These are phyloP conservation scores for Blepharisma undulans DNA, from an alignment of 169 alveolate species.

Conservation along the genomic window DNA sequence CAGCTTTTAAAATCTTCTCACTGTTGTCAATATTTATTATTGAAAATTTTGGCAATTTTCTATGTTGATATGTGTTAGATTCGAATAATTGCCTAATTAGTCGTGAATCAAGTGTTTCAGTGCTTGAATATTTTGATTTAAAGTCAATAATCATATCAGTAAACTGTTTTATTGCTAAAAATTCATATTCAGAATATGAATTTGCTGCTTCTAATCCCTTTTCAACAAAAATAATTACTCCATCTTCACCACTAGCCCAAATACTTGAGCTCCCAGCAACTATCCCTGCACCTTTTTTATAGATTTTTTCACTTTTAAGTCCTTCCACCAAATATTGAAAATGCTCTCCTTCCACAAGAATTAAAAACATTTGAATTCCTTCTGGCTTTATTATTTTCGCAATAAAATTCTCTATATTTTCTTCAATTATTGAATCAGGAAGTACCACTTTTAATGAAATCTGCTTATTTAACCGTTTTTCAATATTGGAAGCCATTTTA, in stretches of 20 bases:
- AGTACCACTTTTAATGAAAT: neutral
- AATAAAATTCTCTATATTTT: neutral
- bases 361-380: neutral
- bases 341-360: neutral
- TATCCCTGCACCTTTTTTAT: neutral
- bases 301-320: neutral
- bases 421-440: neutral
- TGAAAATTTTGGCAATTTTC: neutral
- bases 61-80: neutral
- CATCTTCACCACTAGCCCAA: neutral
- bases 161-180: neutral
- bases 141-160: neutral
- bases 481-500: neutral
- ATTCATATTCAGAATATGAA: neutral
- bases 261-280: neutral
- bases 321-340: neutral
- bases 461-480: neutral
- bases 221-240: neutral
- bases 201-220: conserved; percentile 5
- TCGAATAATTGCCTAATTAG: neutral
- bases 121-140: neutral
- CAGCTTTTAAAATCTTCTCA: neutral
- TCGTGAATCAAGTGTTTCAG: neutral
- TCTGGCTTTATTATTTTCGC: neutral
- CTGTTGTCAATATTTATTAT: neutral